These are phyloP conservation scores for Lactifluus pinguis DNA, from an alignment of 768 basidiomycete species.

Conservation along the genomic window DNA sequence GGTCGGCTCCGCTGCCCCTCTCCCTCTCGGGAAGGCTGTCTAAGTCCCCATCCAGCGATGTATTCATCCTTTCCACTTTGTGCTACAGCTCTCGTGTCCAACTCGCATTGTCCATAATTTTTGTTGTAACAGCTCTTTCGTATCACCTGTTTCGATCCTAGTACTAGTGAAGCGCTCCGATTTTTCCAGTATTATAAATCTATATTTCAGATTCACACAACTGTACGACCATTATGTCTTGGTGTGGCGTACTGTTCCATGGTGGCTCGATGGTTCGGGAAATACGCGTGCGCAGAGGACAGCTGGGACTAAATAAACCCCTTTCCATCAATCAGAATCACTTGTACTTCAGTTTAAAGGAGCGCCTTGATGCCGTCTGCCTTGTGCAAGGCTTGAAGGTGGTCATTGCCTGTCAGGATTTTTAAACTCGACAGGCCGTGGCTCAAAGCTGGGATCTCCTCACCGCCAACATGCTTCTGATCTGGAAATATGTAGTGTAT, in stretches of 20 bases:
- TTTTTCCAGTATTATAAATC: background rate
- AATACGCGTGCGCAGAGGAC: background rate
- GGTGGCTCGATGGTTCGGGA: too few relatives aligned
- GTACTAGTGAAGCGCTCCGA: too few relatives aligned
- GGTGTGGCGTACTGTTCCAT: background rate
- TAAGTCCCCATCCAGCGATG: background rate
- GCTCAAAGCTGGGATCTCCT: conserved; percentile 6
- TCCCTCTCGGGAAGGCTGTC: background rate
- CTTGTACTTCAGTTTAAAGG: background rate
- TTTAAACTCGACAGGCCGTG: background rate
- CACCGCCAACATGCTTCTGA: conserved; percentile 48
- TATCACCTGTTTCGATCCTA: background rate
- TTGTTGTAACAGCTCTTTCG: background rate
- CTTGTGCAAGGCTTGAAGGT: conserved; percentile 13
- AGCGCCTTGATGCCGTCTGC: conserved; percentile 9
- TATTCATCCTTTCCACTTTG: background rate
- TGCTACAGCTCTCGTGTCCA: background rate
- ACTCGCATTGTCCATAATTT: background rate
- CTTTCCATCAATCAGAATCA: background rate
- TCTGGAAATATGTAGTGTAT: conserved; percentile 25
- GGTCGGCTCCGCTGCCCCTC: too few relatives aligned
- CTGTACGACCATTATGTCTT: too few relatives aligned
- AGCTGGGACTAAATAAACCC: background rate
- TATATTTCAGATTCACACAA: background rate
- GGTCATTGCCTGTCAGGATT: conserved; percentile 11